Evolutionary conservation across 2,329 filamentous ascomycete species (phyloP).

Genomic region (Neonectria punicea): DNA sequence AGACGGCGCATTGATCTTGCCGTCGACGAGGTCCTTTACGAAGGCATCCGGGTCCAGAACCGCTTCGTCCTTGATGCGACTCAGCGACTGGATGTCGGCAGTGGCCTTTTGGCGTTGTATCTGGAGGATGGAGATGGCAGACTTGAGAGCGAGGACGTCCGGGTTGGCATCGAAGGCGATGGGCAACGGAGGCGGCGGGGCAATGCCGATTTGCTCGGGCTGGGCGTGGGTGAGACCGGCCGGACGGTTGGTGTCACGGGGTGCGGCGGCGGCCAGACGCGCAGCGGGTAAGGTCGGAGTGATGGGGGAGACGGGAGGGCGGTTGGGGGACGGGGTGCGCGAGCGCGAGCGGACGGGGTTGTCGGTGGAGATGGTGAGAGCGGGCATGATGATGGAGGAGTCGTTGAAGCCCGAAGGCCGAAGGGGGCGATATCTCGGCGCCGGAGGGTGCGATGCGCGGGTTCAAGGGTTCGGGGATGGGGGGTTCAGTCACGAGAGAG

Average conservation of each 20-base stretch:
- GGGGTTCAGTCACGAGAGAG: conserved; percentile 7
- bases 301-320: conserved; percentile 65
- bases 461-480: neutral
- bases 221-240: conserved; percentile 59
- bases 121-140: conserved; percentile 87
- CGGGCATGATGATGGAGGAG: conserved; percentile 42
- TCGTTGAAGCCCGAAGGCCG: neutral
- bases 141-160: conserved; percentile 87
- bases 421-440: neutral
- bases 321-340: conserved; percentile 56
- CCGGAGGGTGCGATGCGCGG: conserved; percentile 13
- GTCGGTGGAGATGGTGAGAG: conserved; percentile 47
- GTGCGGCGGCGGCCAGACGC: conserved; percentile 39
- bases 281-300: conserved; percentile 60
- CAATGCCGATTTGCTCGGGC: conserved; percentile 52
- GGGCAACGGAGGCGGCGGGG: conserved; percentile 61
- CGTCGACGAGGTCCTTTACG: conserved; percentile 71
- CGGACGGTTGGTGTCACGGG: conserved; percentile 37
- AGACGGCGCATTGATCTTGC: conserved; percentile 60
- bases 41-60: conserved; percentile 78
- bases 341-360: conserved; percentile 46
- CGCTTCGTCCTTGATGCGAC: conserved; percentile 76
- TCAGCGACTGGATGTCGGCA: conserved; percentile 77
- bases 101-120: conserved; percentile 83
- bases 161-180: conserved; percentile 75